These are phyloP conservation scores for Blastocystis sp. DNA, from an alignment of 352 stramenopile species.

Conservation along the genomic window DNA sequence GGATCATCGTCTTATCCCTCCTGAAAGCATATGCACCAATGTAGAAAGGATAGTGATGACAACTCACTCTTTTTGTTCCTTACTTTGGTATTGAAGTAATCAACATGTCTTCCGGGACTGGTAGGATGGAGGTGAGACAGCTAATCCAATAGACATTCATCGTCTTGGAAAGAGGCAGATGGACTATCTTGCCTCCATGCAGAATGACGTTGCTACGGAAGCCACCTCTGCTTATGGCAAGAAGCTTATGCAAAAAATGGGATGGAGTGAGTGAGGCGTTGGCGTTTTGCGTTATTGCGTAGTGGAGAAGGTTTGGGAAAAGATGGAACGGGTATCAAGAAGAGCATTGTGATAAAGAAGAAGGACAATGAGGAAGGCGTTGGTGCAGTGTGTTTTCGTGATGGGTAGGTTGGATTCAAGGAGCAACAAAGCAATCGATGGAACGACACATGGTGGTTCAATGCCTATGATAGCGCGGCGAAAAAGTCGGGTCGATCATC, in stretches of 20 bases:
- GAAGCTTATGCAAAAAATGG: constrained; percentile 64
- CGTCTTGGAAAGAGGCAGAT: constrained; percentile 56
- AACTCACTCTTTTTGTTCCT: too few species aligned
- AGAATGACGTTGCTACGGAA: constrained; percentile 23
- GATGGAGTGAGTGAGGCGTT: constrained; percentile 50
- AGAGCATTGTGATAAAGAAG: constrained; percentile 67
- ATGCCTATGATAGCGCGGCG: constrained; percentile 57
- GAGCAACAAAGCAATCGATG: constrained; percentile 44
- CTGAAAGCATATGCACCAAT: too few species aligned
- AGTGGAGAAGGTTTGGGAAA: constrained; percentile 61
- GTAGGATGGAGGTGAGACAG: not conserved
- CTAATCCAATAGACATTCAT: constrained; percentile 46
- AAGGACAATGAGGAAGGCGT: constrained; percentile 54
- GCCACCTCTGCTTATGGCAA: constrained; percentile 43
- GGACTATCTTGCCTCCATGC: constrained; percentile 42
- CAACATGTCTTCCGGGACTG: constrained; percentile 46
- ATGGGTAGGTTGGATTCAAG: constrained; percentile 47
- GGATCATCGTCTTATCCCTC: too few species aligned
- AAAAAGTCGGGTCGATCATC: constrained; percentile 54
- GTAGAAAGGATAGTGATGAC: too few species aligned
- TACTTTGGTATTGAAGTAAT: too few species aligned
- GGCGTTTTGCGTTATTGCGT: not conserved
- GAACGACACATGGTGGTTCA: constrained; percentile 58
- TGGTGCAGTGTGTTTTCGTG: not conserved
- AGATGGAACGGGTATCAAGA: constrained; percentile 60